Conservation (phyloP, 495 filamentous ascomycete species). For the Collariella sp. region DNA sequence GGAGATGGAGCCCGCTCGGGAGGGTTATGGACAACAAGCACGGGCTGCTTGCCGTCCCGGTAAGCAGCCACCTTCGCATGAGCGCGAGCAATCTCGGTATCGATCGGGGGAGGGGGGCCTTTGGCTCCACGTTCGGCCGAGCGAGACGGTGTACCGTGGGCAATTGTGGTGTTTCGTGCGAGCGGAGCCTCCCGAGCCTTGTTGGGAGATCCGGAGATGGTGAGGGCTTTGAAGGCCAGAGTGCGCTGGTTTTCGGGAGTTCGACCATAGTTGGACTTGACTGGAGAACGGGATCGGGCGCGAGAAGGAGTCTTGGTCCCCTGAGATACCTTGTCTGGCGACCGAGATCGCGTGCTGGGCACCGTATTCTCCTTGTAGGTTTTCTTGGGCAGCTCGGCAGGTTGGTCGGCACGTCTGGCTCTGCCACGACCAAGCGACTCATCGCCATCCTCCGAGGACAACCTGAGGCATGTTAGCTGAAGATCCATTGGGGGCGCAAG, state of each 20-base stretch:
- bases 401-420: neutral
- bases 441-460: slow-evolving; percentile 9
- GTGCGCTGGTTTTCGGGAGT: slow-evolving; percentile 6
- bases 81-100: slow-evolving; percentile 13
- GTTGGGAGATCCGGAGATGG: slow-evolving; percentile 1
- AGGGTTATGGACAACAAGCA: slow-evolving; percentile 1
- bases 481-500: accelerated
- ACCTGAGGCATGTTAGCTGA: neutral
- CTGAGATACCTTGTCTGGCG: slow-evolving; percentile 8
- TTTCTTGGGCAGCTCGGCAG: neutral
- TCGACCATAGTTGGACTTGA: slow-evolving; percentile 9
- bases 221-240: neutral
- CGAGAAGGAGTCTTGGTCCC: slow-evolving; percentile 2
- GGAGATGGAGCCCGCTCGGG: neutral
- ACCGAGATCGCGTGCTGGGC: slow-evolving; percentile 13
- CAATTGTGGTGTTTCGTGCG: neutral
- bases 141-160: neutral
- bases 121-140: neutral
- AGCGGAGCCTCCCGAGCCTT: neutral
- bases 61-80: neutral
- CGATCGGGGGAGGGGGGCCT: slow-evolving; percentile 1
- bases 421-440: neutral
- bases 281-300: slow-evolving; percentile 19
- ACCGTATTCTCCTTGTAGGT: slow-evolving; percentile 1
- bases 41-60: neutral